phyloP scores from a whole-genome alignment of 371 early-diverging fungal species.

The Syncephalastrum sp. region DNA sequence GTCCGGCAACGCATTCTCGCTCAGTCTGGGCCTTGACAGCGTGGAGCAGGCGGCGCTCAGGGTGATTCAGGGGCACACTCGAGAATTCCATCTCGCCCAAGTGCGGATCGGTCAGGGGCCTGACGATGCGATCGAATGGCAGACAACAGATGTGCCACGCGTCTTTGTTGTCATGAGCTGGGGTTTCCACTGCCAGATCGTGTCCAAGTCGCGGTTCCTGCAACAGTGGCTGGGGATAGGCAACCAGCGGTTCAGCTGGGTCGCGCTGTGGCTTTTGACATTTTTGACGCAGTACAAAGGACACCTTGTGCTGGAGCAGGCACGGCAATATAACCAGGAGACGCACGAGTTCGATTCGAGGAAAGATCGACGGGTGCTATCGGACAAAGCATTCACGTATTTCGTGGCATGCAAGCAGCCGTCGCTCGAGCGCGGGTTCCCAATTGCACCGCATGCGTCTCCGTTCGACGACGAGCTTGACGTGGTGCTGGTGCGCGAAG shows the following conservation, averaged over 20 bases:
- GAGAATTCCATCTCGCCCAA: slow-evolving; percentile 31
- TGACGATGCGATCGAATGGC: background rate
- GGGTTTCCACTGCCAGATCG: slow-evolving; percentile 55
- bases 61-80: slow-evolving; percentile 33
- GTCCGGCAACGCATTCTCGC: slow-evolving; percentile 47
- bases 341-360: slow-evolving; percentile 3
- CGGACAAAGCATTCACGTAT: slow-evolving; percentile 35
- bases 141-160: slow-evolving; percentile 2
- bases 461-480: slow-evolving; percentile 31
- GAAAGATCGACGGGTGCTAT: background rate
- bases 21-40: slow-evolving; percentile 29
- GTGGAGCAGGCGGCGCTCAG: slow-evolving; percentile 30
- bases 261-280: slow-evolving; percentile 29
- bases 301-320: slow-evolving; percentile 23
- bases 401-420: slow-evolving; percentile 41
- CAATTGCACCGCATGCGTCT: slow-evolving; percentile 43
- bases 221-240: slow-evolving; percentile 32
- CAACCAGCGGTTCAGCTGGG: slow-evolving; percentile 40
- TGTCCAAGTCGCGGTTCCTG: slow-evolving; percentile 37
- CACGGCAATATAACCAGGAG: slow-evolving; percentile 1
- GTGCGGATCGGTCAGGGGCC: slow-evolving; percentile 23
- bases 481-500: slow-evolving; percentile 30
- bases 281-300: slow-evolving; percentile 39
- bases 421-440: slow-evolving; percentile 44
- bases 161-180: slow-evolving; percentile 48